phyloP scores from a whole-genome alignment of 129 eudicot species.

The Glebionis coronaria region DNA sequence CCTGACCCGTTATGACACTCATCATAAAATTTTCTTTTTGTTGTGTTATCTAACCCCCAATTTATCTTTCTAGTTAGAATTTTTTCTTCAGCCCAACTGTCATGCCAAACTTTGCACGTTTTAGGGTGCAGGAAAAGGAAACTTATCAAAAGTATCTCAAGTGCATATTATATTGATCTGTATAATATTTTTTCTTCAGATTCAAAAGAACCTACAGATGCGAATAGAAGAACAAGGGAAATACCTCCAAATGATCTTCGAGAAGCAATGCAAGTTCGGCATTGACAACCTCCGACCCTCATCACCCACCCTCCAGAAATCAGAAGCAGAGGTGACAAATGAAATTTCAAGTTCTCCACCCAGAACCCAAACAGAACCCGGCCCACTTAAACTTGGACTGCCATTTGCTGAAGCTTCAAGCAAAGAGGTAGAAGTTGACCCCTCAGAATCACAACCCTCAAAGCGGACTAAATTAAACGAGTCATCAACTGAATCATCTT shows the following conservation, averaged over 20 bases:
- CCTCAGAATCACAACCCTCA: conserved; percentile 44
- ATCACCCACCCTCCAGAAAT: conserved; percentile 42
- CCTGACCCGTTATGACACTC: too few species aligned
- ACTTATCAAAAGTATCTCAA: neutral
- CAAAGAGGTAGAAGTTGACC: conserved; percentile 29
- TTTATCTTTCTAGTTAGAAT: too few species aligned
- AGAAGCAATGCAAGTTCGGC: conserved; percentile 80
- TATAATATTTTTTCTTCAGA: conserved; percentile 38
- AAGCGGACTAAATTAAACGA: conserved; percentile 61
- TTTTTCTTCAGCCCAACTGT: too few species aligned
- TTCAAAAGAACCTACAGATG: conserved; percentile 88
- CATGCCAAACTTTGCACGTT: too few species aligned
- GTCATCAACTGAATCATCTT: conserved; percentile 25
- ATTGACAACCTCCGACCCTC: conserved; percentile 38
- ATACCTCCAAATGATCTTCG: conserved; percentile 81
- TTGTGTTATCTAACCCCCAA: too few species aligned
- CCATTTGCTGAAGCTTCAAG: conserved; percentile 31
- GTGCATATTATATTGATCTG: too few species aligned
- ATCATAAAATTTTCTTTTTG: too few species aligned
- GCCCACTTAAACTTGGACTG: conserved; percentile 15
- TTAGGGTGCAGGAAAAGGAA: neutral
- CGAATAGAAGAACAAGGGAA: conserved; percentile 75
- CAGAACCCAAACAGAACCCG: conserved; percentile 28
- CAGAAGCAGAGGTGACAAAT: conserved; percentile 25
- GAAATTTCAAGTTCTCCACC: conserved; percentile 39